Percentiles rank a stretch among this genome's conserved stretches.
Conservation (phyloP, 768 basidiomycete genomes). For the Hypholoma sublateritium region DNA sequence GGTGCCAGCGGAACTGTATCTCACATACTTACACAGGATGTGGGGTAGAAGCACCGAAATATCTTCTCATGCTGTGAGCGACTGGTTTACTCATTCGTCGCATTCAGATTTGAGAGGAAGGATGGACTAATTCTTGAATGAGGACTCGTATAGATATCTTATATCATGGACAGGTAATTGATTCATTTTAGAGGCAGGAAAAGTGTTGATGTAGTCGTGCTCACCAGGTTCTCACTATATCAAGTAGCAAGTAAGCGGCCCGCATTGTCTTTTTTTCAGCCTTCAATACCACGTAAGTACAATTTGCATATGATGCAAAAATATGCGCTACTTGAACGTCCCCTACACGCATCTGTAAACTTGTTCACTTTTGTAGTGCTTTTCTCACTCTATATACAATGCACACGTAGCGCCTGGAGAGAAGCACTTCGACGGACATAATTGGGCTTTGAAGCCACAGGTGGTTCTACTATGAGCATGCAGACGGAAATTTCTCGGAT, state of each 20-base stretch:
- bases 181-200: no score
- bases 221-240: no score
- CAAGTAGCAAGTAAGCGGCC: neutral
- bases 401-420: neutral
- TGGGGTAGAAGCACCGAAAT: no score
- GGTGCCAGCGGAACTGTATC: no score
- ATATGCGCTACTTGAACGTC: neutral
- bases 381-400: slow-evolving; percentile 9
- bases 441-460: neutral
- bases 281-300: neutral
- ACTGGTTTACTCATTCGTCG: no score
- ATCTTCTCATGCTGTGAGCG: no score
- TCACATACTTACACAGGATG: no score
- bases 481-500: neutral
- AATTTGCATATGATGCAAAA: neutral
- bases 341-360: neutral
- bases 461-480: neutral
- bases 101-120: no score
- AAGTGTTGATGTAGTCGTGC: no score
- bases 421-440: slow-evolving; percentile 13
- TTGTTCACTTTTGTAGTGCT: slow-evolving; percentile 1
- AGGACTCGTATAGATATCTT: no score
- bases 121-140: no score
- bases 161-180: no score
- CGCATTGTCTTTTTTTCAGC: neutral